phyloP scores from a whole-genome alignment of 1,284 basidiomycete genomes.

The Trichosporon sp. region DNA sequence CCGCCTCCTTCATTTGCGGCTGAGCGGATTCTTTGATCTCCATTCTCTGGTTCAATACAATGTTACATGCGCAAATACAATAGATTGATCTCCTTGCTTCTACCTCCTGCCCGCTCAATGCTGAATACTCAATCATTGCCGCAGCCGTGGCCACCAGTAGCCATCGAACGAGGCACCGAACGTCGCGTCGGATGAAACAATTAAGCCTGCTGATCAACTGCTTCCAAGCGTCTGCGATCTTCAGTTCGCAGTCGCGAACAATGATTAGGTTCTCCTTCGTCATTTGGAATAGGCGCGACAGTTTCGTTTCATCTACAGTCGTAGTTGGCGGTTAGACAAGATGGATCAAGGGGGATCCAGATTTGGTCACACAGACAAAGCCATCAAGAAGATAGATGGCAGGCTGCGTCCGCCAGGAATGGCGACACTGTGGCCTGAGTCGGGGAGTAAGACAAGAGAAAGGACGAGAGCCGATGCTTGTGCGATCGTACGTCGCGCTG shows the following conservation, averaged over 20 bases:
- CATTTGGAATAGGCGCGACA: not conserved
- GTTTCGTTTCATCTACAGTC: conserved; percentile 5
- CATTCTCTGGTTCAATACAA: conserved; percentile 8
- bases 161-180: not conserved
- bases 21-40: not conserved
- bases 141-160: too few relatives aligned
- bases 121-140: not conserved
- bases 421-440: too few relatives aligned
- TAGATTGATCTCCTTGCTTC: not conserved
- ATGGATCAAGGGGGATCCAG: not conserved
- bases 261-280: conserved; percentile 7
- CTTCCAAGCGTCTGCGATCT: not conserved
- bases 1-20: not conserved
- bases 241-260: not conserved
- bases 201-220: not conserved
- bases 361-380: not conserved
- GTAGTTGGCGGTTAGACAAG: not conserved
- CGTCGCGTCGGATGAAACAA: conserved; percentile 1
- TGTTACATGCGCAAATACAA: conserved; percentile 10
- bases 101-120: not conserved
- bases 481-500: not conserved
- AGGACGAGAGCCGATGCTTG: not conserved
- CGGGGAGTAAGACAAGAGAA: not conserved
- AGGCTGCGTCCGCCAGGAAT: not conserved
- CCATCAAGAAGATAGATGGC: not conserved